Base-by-base conservation (phyloP, 192 early-diverging fungal genomes). In the Coemansia asiatica region DNA sequence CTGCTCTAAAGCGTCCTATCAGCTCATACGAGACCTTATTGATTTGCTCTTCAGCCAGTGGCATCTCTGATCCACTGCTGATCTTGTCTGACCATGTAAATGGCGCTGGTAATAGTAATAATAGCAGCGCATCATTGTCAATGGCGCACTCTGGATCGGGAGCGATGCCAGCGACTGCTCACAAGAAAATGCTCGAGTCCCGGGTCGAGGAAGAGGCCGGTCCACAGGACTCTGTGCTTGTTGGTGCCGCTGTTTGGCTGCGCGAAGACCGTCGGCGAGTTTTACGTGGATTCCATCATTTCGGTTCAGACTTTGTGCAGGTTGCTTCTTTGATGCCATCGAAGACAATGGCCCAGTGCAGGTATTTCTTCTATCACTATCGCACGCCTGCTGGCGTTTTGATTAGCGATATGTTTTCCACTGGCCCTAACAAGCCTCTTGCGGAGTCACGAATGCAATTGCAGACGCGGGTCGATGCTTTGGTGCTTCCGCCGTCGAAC, bases 311-410 rank as follows among this genome's bases (percentile, higher is more conserved):
- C 55, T 95, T 93, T 80, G 84, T 81, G 25, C 82, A 80, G 13
- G 89, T 94, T 0, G 84, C 94, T 2, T 76, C 71, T 18, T 68
- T 86, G 56, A 88, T 94, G 56, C 87, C 88, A 4, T 88, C 90
- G 3, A 94, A 94, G 71, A 90, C 90, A 2, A 87, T 83, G 56
- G 87, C 86, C 27, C 89, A 94, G 67, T 93, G 92, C 61, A 82
- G 86, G 36, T 90, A 91, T 51, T 92, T 90, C 66, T 93, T 88
- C 65, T 83, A 88, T 69, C 87, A 90, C 59, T 89, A 90, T 69
- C 88, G 88, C 31, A 87, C 89, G 1, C 76, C 76, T 13, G 51
- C 46, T 1, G 76, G 76, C 8, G 28, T 29, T 13, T 27, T 74
- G 61, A 38, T 79, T 6, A 74, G 76, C 53, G 71, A 73, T 6